Evolutionary conservation across 2,329 filamentous ascomycete genomes (phyloP).

Genomic region (Venturia asperata): DNA sequence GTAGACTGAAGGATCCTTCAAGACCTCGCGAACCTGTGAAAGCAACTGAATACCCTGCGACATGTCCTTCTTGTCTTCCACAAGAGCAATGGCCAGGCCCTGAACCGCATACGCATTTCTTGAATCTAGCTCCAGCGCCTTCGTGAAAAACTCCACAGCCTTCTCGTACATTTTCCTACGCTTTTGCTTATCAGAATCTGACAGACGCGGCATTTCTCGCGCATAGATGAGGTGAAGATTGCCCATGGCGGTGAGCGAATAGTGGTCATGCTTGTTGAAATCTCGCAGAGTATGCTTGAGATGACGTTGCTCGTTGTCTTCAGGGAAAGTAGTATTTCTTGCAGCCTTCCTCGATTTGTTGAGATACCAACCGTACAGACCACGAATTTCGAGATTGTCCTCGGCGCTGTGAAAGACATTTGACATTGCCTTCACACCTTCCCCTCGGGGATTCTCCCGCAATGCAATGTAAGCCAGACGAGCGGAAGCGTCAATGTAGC

Average conservation of each 20-base stretch:
- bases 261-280: constrained; percentile 96
- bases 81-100: constrained; percentile 85
- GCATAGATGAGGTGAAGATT: constrained; percentile 86
- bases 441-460: constrained; percentile 70
- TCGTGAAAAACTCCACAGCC: constrained; percentile 97
- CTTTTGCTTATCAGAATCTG: constrained; percentile 85
- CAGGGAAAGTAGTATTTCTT: constrained; percentile 58
- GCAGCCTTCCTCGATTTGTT: constrained; percentile 81
- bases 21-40: constrained; percentile 79
- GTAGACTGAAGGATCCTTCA: constrained; percentile 81
- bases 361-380: constrained; percentile 91
- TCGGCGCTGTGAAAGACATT: constrained; percentile 80
- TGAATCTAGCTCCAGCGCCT: constrained; percentile 87
- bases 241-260: constrained; percentile 92
- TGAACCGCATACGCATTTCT: constrained; percentile 96
- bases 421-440: constrained; percentile 77
- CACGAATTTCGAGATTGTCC: constrained; percentile 81
- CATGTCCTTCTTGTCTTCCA: constrained; percentile 90
- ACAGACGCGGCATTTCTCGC: constrained; percentile 87
- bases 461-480: constrained; percentile 86
- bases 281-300: constrained; percentile 94
- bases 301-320: constrained; percentile 87
- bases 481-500: constrained; percentile 87
- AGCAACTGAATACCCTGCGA: constrained; percentile 78
- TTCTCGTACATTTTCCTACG: constrained; percentile 79